Percentiles rank a stretch among this genome's conserved stretches.
Evolutionary conservation across 1,284 basidiomycete genomes (phyloP).

Genomic region (Melanopsichium pennsylvanicum): DNA sequence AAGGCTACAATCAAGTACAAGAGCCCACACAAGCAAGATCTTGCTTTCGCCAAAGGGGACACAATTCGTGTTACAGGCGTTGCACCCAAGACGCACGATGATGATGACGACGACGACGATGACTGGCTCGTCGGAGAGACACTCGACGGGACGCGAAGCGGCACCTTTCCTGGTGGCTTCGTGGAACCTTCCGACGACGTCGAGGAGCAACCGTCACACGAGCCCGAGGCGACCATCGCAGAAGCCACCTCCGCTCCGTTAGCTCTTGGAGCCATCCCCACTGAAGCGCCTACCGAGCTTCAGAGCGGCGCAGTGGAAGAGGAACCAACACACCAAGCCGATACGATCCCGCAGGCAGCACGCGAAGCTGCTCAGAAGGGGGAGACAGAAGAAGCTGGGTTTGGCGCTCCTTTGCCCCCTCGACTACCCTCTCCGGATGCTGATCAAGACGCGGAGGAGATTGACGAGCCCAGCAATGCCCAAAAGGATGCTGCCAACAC

Average conservation of each 20-base stretch:
- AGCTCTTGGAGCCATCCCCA: slow-evolving; percentile 25
- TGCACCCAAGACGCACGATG: slow-evolving; percentile 54
- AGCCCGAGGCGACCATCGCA: slow-evolving; percentile 32
- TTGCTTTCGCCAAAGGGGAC: slow-evolving; percentile 63
- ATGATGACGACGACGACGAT: slow-evolving; percentile 63
- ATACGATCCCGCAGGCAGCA: slow-evolving; percentile 37
- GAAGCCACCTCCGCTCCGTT: slow-evolving; percentile 10
- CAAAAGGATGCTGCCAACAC: background rate
- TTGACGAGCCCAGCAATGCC: background rate
- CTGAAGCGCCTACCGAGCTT: slow-evolving; percentile 12
- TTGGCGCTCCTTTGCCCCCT: slow-evolving; percentile 41
- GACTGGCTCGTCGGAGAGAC: slow-evolving; percentile 66
- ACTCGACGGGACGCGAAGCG: slow-evolving; percentile 53
- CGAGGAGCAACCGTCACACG: slow-evolving; percentile 45
- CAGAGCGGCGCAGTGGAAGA: slow-evolving; percentile 25
- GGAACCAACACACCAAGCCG: slow-evolving; percentile 43
- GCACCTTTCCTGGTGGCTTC: slow-evolving; percentile 64
- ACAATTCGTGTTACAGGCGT: slow-evolving; percentile 55
- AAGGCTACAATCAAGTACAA: slow-evolving; percentile 59
- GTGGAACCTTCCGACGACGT: slow-evolving; percentile 47
- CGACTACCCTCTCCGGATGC: slow-evolving; percentile 26
- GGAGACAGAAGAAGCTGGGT: slow-evolving; percentile 33
- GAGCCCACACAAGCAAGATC: slow-evolving; percentile 59
- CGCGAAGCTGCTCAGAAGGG: slow-evolving; percentile 35
- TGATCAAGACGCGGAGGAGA: slow-evolving; percentile 12